Evolutionary conservation across 2,329 filamentous ascomycete species (phyloP).

Genomic region (Rhinocladiella mackenziei): DNA sequence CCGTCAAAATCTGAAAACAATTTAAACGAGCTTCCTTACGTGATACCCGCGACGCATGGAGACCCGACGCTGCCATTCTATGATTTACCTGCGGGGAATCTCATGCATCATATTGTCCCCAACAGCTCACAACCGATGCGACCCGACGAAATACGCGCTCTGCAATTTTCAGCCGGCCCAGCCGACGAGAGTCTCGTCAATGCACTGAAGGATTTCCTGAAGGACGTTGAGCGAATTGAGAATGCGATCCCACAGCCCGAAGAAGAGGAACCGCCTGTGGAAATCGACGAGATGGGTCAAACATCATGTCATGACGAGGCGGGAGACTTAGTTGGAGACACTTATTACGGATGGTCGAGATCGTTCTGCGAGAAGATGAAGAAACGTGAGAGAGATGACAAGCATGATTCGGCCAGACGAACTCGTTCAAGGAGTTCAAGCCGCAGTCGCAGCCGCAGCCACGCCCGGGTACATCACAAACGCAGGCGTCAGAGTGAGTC

Average conservation of each 20-base stretch:
- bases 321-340: constrained; percentile 63
- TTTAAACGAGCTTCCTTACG: constrained; percentile 54
- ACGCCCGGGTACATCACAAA: constrained; percentile 43
- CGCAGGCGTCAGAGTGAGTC: constrained; percentile 41
- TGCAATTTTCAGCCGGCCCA: constrained; percentile 65
- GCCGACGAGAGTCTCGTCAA: constrained; percentile 62
- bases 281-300: constrained; percentile 74
- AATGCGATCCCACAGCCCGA: constrained; percentile 45
- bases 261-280: constrained; percentile 50
- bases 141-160: constrained; percentile 64
- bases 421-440: constrained; percentile 27
- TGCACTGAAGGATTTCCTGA: constrained; percentile 67
- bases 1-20: not conserved
- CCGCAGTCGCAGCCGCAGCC: constrained; percentile 44
- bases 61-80: constrained; percentile 70
- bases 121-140: constrained; percentile 73
- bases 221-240: constrained; percentile 63
- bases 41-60: constrained; percentile 73
- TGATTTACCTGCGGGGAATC: constrained; percentile 75
- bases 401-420: constrained; percentile 1
- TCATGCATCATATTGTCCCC: constrained; percentile 72
- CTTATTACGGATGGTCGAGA: constrained; percentile 85
- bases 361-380: constrained; percentile 80
- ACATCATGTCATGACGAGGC: constrained; percentile 62
- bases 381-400: constrained; percentile 34